These are phyloP conservation scores for Globisporangium cylindrosporum DNA, from an alignment of 352 stramenopile species.

Conservation along the genomic window DNA sequence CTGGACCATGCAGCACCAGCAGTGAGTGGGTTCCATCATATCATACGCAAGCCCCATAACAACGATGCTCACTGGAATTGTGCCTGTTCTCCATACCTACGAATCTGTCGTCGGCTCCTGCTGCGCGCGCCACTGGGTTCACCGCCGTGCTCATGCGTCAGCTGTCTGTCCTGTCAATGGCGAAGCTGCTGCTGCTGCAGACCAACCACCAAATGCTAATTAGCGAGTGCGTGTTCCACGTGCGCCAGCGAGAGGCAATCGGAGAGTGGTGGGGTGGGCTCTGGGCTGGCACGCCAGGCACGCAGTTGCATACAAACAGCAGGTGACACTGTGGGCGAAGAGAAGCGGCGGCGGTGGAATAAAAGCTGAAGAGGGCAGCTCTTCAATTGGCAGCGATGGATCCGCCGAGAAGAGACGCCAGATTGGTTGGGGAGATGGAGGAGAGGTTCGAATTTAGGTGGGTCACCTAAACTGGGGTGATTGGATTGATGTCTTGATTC, in stretches of 20 bases:
- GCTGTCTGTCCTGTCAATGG: no score
- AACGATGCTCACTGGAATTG: not conserved
- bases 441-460: constrained; percentile 6
- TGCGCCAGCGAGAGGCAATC: not conserved
- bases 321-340: not conserved
- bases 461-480: not conserved
- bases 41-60: not conserved
- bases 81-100: not conserved
- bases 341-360: not conserved
- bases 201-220: not conserved
- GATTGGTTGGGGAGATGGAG: not conserved
- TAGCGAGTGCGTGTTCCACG: not conserved
- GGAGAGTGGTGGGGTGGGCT: not conserved
- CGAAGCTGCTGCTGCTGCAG: not conserved
- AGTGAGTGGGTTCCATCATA: not conserved
- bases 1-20: not conserved
- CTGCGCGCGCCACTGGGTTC: constrained; percentile 14
- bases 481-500: not conserved
- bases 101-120: constrained; percentile 15
- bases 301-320: not conserved
- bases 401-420: constrained; percentile 7
- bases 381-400: constrained; percentile 4
- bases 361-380: constrained; percentile 6
- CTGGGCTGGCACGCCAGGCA: not conserved
- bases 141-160: constrained; percentile 13